Base-by-base conservation (phyloP, 2,329 filamentous ascomycete species). In the Exophiala alcalophila region DNA sequence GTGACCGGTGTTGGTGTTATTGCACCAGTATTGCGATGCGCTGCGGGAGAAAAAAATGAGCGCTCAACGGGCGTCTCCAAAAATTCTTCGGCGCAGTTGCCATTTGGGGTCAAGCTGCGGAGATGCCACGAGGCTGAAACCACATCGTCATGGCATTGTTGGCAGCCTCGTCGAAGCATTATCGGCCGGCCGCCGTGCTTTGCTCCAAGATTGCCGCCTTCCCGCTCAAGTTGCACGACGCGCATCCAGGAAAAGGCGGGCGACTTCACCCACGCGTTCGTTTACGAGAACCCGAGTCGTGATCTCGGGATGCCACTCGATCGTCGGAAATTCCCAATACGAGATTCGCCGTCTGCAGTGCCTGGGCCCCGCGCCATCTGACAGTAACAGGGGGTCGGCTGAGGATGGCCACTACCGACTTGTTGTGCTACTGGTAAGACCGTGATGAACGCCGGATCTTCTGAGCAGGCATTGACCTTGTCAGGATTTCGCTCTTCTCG, bases 401-500 rank as follows among this genome's bases (percentile, higher is more conserved):
- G n/a, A n/a, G n/a, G 9, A 49, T 49, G 47, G 35, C 41, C 4
- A 28, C 14, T 3, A 14, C 48, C 19, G 44, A 51, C 14, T 33
- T 18, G 26, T 10, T 51, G 24, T 48, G 44, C 31, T 42, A 40
- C 8, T 47, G 31, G 48, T 51, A 14, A 35, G 44, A 36, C 10
- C 31, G 15, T 10, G 30, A 11, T 9, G n/a, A n/a, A n/a, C n/a
- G n/a, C 18, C 11, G 15, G 2, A 14, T 28, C 4, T n/a, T n/a
- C 25, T 16, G 12, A 25, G 21, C 30, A 12, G 19, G 27, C 16
- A 29, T 32, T 50, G 43, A 50, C 29, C 5, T 53, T 33, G 61
- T 61, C 36, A 54, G 52, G 4, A 18, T 46, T 14, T 48, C 45
- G 18, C 3, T 67, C 35, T 18, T 63, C n/a, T 63, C 59, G 43